Evolutionary conservation across 495 filamentous ascomycete species (phyloP), one percentile per base, ranked within the genome.

Genomic region (Penicillium roqueforti): DNA sequence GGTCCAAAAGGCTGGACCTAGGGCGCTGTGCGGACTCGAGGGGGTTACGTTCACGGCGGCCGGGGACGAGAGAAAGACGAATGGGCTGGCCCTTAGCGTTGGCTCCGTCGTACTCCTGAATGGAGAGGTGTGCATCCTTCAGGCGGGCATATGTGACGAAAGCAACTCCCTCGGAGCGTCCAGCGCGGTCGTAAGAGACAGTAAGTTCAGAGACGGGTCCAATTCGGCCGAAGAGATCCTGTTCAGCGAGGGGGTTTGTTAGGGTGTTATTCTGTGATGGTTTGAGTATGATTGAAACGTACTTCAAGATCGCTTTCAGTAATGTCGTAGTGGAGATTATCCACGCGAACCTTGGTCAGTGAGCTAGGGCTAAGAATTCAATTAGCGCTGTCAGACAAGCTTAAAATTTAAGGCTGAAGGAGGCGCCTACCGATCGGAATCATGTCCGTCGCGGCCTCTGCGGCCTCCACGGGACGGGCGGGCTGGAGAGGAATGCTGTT

Each of bases 11-110:
- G 49, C 86, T 68, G 67, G 76, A 58, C 85, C 83, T 57, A 79
- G 83, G 60, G 86, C 83, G 57, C 79, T 87, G 41, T 83, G 77
- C 58, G 79, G 78, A 55, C 75, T 80, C 56, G 67, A 73, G 39
- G 74, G 83, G 59, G 69, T 76, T 60, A 70, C 75, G 42, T 75
- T 83, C 45, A 61, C 80, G 70, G 81, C 86, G 63, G 52, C 63
- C 62, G 9, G 85, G 79, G 18, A 93, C 63, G 14, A 92, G 72
- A 1, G 83, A 83, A 25, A 97, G 67, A n/a, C 80, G 85, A 54
- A 97, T 96, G 3, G 89, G 91, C 68, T 96, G 91, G 76, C 88
- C 89, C 58, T 92, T 88, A 32, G 92, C 92, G 69, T 96, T 96
- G 54, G 92, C 91, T 45, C 89, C 88, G 68, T 96, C 86, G 57